A percentile compares a stretch with the other conserved stretches of the same genome.
phyloP scores from a whole-genome alignment of 2,329 filamentous ascomycete genomes.

The Nemania sp. region DNA sequence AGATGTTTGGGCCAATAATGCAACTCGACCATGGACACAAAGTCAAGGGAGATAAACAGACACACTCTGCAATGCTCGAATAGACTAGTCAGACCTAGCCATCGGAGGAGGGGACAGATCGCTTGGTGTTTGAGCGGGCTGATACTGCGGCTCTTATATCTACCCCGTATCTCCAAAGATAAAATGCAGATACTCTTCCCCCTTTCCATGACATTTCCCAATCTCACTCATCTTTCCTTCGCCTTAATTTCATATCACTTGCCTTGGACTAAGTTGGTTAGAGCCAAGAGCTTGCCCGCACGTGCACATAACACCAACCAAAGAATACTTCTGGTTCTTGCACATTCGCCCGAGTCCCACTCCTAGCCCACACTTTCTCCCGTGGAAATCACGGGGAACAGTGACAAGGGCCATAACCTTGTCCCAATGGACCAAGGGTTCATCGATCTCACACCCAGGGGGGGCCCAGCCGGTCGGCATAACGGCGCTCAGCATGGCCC shows the following conservation, averaged over 20 bases:
- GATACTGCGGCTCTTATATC: constrained; percentile 22
- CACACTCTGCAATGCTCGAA: neutral
- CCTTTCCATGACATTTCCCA: neutral
- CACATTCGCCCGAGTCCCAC: constrained; percentile 8
- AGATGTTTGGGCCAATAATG: neutral
- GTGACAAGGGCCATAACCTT: neutral
- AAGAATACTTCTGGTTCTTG: constrained; percentile 10
- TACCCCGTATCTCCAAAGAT: neutral
- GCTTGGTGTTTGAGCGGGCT: neutral
- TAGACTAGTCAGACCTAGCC: neutral
- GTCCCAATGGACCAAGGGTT: constrained; percentile 14
- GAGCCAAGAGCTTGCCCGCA: neutral
- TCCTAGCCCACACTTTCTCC: neutral
- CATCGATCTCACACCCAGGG: constrained; percentile 1
- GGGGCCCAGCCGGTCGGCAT: neutral
- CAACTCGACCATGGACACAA: neutral
- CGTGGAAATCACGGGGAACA: neutral
- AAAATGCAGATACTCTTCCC: constrained; percentile 1
- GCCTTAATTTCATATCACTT: constrained; percentile 13
- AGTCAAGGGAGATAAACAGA: constrained; percentile 4
- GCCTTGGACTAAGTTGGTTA: neutral
- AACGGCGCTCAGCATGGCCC: constrained; percentile 9
- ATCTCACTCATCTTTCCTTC: neutral
- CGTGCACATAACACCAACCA: constrained; percentile 14
- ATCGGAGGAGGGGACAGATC: neutral